These are phyloP conservation scores for Fusarium xyrophilum DNA, from an alignment of 2,329 filamentous ascomycete species.

Conservation along the genomic window DNA sequence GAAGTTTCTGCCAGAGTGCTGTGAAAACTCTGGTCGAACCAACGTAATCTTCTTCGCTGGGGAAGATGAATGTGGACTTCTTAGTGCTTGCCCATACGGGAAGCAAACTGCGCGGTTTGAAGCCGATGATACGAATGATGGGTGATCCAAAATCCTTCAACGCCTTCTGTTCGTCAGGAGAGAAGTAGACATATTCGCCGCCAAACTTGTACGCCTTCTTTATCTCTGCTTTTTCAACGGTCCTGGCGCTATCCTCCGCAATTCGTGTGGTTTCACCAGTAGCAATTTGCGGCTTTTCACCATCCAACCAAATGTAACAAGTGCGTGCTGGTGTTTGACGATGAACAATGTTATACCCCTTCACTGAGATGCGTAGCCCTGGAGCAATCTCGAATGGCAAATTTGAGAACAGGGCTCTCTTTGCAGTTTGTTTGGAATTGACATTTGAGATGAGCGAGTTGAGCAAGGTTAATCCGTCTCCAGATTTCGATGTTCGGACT, in stretches of 20 bases:
- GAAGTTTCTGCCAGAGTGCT: conserved; percentile 85
- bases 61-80: conserved; percentile 91
- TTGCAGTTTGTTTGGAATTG: conserved; percentile 86
- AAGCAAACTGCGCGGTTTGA: conserved; percentile 79
- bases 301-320: conserved; percentile 86
- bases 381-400: conserved; percentile 89
- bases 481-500: conserved; percentile 69
- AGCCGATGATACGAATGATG: conserved; percentile 87
- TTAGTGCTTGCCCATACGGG: conserved; percentile 85
- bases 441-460: conserved; percentile 85
- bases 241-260: conserved; percentile 77
- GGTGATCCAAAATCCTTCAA: conserved; percentile 83
- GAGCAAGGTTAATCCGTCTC: conserved; percentile 79
- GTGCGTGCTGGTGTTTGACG: conserved; percentile 80
- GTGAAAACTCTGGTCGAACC: conserved; percentile 94
- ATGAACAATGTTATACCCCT: conserved; percentile 90
- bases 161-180: conserved; percentile 78
- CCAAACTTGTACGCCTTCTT: conserved; percentile 97
- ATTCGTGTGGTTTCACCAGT: conserved; percentile 75
- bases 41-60: conserved; percentile 86
- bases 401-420: conserved; percentile 84
- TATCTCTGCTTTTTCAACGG: conserved; percentile 80
- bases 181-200: conserved; percentile 86
- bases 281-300: conserved; percentile 84
- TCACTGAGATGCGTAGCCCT: conserved; percentile 84